Evolutionary conservation across 2,329 filamentous ascomycete species (phyloP).

Genomic region (Immersiporthe knoxdaviesiana): DNA sequence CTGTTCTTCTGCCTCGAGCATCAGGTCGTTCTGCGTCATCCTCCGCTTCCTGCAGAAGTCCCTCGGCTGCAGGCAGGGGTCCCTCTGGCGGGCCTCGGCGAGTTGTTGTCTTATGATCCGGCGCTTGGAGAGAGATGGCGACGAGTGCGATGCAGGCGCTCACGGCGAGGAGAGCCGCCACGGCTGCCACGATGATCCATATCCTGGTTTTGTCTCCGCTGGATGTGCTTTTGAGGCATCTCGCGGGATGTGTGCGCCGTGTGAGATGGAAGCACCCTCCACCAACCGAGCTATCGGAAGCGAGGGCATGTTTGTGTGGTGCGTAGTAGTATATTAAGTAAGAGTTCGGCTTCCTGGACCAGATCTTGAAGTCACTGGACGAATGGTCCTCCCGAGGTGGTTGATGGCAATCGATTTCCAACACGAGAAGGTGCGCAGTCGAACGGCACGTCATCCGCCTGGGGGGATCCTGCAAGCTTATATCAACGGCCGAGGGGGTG

Average conservation of each 20-base stretch:
- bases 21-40: constrained; percentile 34
- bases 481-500: constrained; percentile 2
- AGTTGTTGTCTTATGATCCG: constrained; percentile 24
- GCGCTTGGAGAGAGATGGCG: constrained; percentile 31
- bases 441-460: background rate
- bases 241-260: background rate
- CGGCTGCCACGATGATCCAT: constrained; percentile 37
- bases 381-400: background rate
- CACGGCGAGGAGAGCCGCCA: constrained; percentile 35
- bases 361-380: background rate
- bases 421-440: too few relatives aligned
- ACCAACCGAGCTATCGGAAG: background rate
- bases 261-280: background rate
- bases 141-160: constrained; percentile 32
- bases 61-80: constrained; percentile 35
- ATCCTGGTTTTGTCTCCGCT: constrained; percentile 18
- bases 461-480: constrained; percentile 15
- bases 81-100: constrained; percentile 33
- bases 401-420: background rate
- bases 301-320: constrained; percentile 5
- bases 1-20: constrained; percentile 43
- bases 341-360: background rate
- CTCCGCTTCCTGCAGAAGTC: constrained; percentile 34
- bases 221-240: constrained; percentile 33
- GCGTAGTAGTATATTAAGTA: background rate